These are phyloP conservation scores for Hirsutella minnesotensis DNA, from an alignment of 2,329 filamentous ascomycete species.

Conservation along the genomic window DNA sequence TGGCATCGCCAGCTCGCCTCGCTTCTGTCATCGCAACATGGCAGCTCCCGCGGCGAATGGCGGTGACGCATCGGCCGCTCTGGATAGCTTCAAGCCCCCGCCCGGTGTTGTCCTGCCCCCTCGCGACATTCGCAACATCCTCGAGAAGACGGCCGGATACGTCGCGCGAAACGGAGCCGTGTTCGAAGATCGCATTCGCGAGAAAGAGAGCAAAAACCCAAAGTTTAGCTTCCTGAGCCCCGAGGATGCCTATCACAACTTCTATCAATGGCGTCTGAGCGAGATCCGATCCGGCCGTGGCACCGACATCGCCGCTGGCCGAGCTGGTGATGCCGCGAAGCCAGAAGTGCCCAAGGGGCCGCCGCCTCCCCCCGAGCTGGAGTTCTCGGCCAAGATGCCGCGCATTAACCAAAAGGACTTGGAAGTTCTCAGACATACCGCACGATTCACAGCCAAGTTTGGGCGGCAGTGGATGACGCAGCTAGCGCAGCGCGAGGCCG, in stretches of 20 bases:
- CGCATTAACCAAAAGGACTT: conserved; percentile 94
- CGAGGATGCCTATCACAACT: conserved; percentile 74
- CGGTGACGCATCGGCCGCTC: conserved; percentile 39
- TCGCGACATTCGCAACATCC: conserved; percentile 68
- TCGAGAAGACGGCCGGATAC: conserved; percentile 93
- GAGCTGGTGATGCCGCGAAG: conserved; percentile 48
- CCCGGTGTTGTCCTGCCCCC: conserved; percentile 79
- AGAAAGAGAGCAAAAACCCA: conserved; percentile 73
- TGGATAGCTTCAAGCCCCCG: conserved; percentile 68
- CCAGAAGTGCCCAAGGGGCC: conserved; percentile 66
- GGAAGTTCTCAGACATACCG: conserved; percentile 62
- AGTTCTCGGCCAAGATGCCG: conserved; percentile 93
- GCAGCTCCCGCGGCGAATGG: conserved; percentile 27
- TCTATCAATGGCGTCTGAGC: conserved; percentile 80
- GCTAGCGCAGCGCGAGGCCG: conserved; percentile 75
- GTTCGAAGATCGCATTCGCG: conserved; percentile 75
- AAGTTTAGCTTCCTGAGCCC: conserved; percentile 81
- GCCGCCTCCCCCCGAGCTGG: conserved; percentile 72
- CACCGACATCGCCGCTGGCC: conserved; percentile 64
- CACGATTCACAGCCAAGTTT: conserved; percentile 85
- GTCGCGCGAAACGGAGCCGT: conserved; percentile 57
- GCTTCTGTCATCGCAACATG: background rate
- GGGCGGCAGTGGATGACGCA: conserved; percentile 86
- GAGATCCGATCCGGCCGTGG: conserved; percentile 80
- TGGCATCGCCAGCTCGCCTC: background rate